These are phyloP conservation scores for Sordariomycetes sp. DNA, from an alignment of 2,329 filamentous ascomycete genomes.

Conservation along the genomic window DNA sequence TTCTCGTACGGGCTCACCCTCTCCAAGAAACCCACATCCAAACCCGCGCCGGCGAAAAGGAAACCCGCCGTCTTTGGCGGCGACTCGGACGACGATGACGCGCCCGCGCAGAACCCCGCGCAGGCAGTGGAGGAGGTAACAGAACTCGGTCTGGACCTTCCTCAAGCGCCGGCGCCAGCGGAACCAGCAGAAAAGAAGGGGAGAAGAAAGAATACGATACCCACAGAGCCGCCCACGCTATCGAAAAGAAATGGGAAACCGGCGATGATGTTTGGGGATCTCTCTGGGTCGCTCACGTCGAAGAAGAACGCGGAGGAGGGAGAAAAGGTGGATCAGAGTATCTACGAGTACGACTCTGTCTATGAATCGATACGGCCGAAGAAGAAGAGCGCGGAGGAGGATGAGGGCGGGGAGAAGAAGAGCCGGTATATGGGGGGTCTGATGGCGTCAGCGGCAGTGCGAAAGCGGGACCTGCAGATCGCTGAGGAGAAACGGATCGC, in stretches of 20 bases:
- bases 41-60: conserved; percentile 32
- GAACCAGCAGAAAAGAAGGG: conserved; percentile 6
- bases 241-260: conserved; percentile 24
- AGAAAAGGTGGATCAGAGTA: conserved; percentile 52
- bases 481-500: conserved; percentile 72
- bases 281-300: conserved; percentile 51
- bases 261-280: conserved; percentile 44
- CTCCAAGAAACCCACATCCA: conserved; percentile 41
- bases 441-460: conserved; percentile 57
- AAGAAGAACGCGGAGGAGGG: conserved; percentile 52
- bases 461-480: conserved; percentile 65
- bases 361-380: conserved; percentile 65
- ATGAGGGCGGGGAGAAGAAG: conserved; percentile 43
- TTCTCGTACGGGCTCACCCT: conserved; percentile 45
- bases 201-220: conserved; percentile 17
- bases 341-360: conserved; percentile 78
- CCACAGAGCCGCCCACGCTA: conserved; percentile 25
- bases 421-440: conserved; percentile 71
- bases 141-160: conserved; percentile 35
- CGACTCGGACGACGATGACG: conserved; percentile 43
- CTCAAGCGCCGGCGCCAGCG: conserved; percentile 10
- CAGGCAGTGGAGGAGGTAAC: conserved; percentile 46
- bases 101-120: conserved; percentile 12
- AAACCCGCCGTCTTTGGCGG: conserved; percentile 46
- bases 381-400: conserved; percentile 39